A percentile compares a stretch with the other conserved stretches of the same genome.
Conservation (phyloP, 208 protist genomes). For the Crithidia bombi region DNA sequence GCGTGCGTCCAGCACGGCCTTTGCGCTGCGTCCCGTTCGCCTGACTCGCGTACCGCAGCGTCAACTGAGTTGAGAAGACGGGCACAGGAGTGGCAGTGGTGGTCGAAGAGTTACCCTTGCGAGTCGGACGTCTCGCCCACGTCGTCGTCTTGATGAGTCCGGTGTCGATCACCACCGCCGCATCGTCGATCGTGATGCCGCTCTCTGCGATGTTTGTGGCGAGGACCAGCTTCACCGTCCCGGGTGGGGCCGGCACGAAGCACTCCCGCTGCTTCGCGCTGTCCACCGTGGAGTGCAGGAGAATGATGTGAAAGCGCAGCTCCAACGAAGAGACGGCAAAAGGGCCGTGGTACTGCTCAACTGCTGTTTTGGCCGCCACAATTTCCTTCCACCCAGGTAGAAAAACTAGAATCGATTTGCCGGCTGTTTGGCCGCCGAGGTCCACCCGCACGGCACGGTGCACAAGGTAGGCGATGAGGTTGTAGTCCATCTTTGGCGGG, state of each 20-base stretch:
- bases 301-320: slow-evolving; percentile 67
- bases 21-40: slow-evolving; percentile 98
- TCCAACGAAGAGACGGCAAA: neutral
- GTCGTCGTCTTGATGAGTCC: slow-evolving; percentile 94
- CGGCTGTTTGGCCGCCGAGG: slow-evolving; percentile 39
- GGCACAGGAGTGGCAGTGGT: neutral
- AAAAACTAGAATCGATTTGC: slow-evolving; percentile 98
- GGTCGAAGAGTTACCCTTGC: neutral
- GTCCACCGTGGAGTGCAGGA: slow-evolving; percentile 90
- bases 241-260: slow-evolving; percentile 86
- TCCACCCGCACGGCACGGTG: slow-evolving; percentile 51
- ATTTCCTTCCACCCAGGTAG: slow-evolving; percentile 99
- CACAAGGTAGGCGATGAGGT: slow-evolving; percentile 77
- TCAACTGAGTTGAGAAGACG: slow-evolving; percentile 74
- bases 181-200: slow-evolving; percentile 96
- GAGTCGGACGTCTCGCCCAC: slow-evolving; percentile 40
- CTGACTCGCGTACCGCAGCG: slow-evolving; percentile 88
- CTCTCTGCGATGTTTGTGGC: slow-evolving; percentile 98
- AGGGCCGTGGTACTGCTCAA: slow-evolving; percentile 43
- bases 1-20: slow-evolving; percentile 98
- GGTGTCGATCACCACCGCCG: slow-evolving; percentile 96
- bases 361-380: slow-evolving; percentile 59
- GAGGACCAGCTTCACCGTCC: slow-evolving; percentile 93
- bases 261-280: slow-evolving; percentile 86
- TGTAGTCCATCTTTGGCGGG: slow-evolving; percentile 76